These are phyloP conservation scores for Bretziella fagacearum DNA, from an alignment of 2,329 filamentous ascomycete species.

Conservation along the genomic window DNA sequence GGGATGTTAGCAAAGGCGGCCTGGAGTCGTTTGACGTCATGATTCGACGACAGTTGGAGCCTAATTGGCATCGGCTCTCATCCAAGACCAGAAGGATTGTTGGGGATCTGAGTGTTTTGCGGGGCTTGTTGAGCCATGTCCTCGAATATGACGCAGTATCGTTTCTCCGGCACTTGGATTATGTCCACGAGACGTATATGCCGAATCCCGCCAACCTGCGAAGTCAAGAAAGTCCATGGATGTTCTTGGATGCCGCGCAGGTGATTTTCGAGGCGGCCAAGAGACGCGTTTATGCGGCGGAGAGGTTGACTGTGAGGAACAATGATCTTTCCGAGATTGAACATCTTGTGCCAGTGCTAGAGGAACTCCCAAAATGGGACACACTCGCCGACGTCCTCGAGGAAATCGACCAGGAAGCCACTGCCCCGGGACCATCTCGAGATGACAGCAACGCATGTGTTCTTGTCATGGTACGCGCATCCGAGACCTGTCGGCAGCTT, in stretches of 20 bases:
- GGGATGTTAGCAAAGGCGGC: slow-evolving; percentile 85
- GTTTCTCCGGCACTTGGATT: slow-evolving; percentile 86
- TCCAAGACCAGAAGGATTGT: slow-evolving; percentile 93
- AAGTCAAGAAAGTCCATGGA: slow-evolving; percentile 85
- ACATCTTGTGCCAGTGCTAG: slow-evolving; percentile 62
- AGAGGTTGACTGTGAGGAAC: slow-evolving; percentile 14
- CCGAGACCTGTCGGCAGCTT: slow-evolving; percentile 70
- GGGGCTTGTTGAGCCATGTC: slow-evolving; percentile 65
- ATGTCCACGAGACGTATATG: slow-evolving; percentile 77
- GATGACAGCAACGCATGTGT: slow-evolving; percentile 76
- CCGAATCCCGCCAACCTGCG: slow-evolving; percentile 74
- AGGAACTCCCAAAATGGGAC: slow-evolving; percentile 90
- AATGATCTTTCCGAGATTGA: slow-evolving; percentile 28
- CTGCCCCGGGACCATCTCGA: slow-evolving; percentile 58
- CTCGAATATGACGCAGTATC: slow-evolving; percentile 79
- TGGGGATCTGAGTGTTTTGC: slow-evolving; percentile 66
- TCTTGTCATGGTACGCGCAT: slow-evolving; percentile 87
- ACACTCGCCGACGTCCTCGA: slow-evolving; percentile 77
- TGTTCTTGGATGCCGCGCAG: slow-evolving; percentile 88
- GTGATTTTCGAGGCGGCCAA: slow-evolving; percentile 86
- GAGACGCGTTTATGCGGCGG: slow-evolving; percentile 64
- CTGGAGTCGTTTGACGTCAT: slow-evolving; percentile 85
- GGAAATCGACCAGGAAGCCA: slow-evolving; percentile 82
- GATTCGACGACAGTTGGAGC: slow-evolving; percentile 76
- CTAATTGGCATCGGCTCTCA: slow-evolving; percentile 92